These are phyloP conservation scores for Chaetomium globosum DNA, from an alignment of 2,329 filamentous ascomycete genomes.

Conservation along the genomic window DNA sequence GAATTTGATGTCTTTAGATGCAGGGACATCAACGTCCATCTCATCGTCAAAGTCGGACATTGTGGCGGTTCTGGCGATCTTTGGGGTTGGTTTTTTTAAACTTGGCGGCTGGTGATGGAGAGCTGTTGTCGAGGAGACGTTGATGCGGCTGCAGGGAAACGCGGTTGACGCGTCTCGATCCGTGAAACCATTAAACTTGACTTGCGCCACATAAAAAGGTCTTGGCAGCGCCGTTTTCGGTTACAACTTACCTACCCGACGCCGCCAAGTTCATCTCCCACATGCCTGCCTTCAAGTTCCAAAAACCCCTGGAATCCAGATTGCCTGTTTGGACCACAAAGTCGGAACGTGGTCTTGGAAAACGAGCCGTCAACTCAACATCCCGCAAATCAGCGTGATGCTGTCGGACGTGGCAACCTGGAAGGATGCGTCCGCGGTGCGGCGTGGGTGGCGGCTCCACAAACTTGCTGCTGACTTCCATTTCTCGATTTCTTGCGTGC, in stretches of 20 bases:
- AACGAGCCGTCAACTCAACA: neutral
- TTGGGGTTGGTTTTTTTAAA: neutral
- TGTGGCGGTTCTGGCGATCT: conserved; percentile 27
- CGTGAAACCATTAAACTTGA: conserved; percentile 19
- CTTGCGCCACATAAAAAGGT: neutral
- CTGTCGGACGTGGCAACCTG: neutral
- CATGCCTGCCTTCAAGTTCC: neutral
- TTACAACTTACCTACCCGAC: too few species aligned
- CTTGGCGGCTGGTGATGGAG: neutral
- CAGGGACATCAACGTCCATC: conserved; percentile 61
- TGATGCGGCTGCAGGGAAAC: neutral
- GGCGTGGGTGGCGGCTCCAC: neutral
- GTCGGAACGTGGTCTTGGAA: neutral
- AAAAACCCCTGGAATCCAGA: neutral
- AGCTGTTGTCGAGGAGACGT: neutral
- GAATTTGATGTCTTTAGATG: conserved; percentile 62
- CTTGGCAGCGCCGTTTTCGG: neutral
- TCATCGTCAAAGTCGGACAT: conserved; percentile 66
- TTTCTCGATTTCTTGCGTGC: neutral
- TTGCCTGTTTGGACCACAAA: neutral
- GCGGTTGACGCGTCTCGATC: conserved; percentile 20
- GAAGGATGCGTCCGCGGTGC: neutral
- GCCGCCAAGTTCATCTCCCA: neutral
- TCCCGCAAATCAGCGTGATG: neutral
- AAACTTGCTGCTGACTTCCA: neutral